phyloP scores from a whole-genome alignment of 169 alveolate genomes.

The Cystoisospora suis region DNA sequence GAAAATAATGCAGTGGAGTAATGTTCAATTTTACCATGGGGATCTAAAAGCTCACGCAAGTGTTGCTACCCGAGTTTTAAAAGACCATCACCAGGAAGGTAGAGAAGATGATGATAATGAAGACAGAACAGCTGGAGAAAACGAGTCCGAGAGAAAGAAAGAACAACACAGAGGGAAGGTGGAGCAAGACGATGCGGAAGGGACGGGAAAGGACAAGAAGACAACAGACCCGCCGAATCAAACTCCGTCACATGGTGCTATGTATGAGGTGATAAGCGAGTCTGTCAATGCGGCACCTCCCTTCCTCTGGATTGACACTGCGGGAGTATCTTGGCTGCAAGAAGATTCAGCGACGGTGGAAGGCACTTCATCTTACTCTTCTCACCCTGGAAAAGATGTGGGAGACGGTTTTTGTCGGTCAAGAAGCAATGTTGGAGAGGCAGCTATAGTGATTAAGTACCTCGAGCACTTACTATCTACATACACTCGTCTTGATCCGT shows the following conservation, averaged over 20 bases:
- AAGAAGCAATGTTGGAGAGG: constrained; percentile 41
- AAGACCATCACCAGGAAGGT: neutral
- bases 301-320: constrained; percentile 56
- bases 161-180: neutral
- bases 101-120: neutral
- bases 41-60: neutral
- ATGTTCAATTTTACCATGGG: constrained; percentile 43
- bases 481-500: neutral
- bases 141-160: neutral
- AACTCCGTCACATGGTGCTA: too few species aligned
- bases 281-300: constrained; percentile 21
- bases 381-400: neutral
- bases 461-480: neutral
- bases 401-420: constrained; percentile 20
- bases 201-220: neutral
- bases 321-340: constrained; percentile 32
- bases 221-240: too few species aligned
- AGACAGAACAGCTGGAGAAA: neutral
- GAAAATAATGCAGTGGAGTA: constrained; percentile 57
- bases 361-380: neutral
- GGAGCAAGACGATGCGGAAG: neutral
- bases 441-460: constrained; percentile 23
- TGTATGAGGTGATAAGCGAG: too few species aligned
- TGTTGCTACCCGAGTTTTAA: neutral
- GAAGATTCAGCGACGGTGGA: constrained; percentile 31